Evolutionary conservation across 2,329 filamentous ascomycete species (phyloP).

Genomic region (Fusarium sp.): DNA sequence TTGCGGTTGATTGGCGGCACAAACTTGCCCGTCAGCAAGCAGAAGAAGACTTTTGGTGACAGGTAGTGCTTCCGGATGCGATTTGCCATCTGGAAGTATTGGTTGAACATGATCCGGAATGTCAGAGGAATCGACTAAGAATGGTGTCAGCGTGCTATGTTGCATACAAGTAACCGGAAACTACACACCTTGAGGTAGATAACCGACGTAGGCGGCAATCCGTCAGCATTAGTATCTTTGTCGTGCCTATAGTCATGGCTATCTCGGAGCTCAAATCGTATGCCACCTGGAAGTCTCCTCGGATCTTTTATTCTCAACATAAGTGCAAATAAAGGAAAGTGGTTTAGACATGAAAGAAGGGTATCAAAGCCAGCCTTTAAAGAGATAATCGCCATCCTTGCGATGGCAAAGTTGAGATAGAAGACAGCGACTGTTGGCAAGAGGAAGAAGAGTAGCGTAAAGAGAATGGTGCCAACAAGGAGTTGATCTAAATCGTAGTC

Average conservation of each 20-base stretch:
- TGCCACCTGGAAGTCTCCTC: conserved; percentile 83
- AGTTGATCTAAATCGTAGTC: conserved; percentile 98
- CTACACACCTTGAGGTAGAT: conserved; percentile 81
- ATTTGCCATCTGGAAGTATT: conserved; percentile 94
- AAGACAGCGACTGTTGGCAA: conserved; percentile 96
- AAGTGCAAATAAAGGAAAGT: conserved; percentile 95
- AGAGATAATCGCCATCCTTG: conserved; percentile 93
- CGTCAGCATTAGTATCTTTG: conserved; percentile 53
- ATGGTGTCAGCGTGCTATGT: neutral
- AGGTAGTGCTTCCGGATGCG: conserved; percentile 96
- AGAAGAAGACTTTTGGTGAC: conserved; percentile 86
- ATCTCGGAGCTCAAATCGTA: conserved; percentile 90
- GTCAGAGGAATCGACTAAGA: conserved; percentile 84
- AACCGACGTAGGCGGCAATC: conserved; percentile 77
- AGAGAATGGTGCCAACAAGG: conserved; percentile 93
- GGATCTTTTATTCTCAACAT: conserved; percentile 98
- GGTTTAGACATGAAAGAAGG: conserved; percentile 90
- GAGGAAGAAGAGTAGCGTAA: conserved; percentile 94
- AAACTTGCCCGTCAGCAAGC: conserved; percentile 88
- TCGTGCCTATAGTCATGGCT: conserved; percentile 63
- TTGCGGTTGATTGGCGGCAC: conserved; percentile 95
- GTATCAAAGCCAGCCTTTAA: conserved; percentile 94
- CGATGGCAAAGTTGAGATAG: conserved; percentile 94
- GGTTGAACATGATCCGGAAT: conserved; percentile 93
- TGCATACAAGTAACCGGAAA: neutral